phyloP scores from a whole-genome alignment of 257 asterid genomes.

The Handroanthus guayacan region DNA sequence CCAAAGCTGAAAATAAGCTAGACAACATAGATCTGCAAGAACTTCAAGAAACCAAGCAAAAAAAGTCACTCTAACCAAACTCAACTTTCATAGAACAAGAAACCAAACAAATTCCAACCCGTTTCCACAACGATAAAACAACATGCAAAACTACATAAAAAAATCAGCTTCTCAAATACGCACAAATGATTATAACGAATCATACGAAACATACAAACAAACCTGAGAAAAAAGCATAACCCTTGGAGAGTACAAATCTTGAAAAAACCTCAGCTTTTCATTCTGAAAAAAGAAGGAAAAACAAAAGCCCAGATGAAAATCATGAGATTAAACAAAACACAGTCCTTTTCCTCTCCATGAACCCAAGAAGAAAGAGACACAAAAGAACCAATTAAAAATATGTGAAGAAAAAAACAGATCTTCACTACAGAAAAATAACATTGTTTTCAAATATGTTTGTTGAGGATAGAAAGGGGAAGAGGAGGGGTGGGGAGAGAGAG shows the following conservation, averaged over 20 bases:
- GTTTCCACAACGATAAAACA: slow-evolving; percentile 1
- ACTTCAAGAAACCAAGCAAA: not conserved
- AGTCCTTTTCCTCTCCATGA: slow-evolving; percentile 25
- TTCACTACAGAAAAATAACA: slow-evolving; percentile 28
- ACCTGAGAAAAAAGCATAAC: slow-evolving; percentile 43
- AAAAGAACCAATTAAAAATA: slow-evolving; percentile 34
- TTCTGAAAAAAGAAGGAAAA: slow-evolving; percentile 7
- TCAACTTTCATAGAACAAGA: slow-evolving; percentile 1
- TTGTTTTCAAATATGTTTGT: slow-evolving; percentile 28
- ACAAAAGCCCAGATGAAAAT: slow-evolving; percentile 34
- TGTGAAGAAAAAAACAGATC: slow-evolving; percentile 22
- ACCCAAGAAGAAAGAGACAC: slow-evolving; percentile 47
- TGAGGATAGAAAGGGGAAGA: slow-evolving; percentile 40
- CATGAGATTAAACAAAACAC: slow-evolving; percentile 36
- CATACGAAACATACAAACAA: slow-evolving; percentile 21
- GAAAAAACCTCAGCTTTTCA: slow-evolving; percentile 34
- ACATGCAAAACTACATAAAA: not conserved
- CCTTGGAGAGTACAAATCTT: slow-evolving; percentile 29
- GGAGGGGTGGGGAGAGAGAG: too few species aligned
- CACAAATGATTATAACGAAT: not conserved
- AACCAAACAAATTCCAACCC: not conserved
- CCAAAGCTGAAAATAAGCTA: slow-evolving; percentile 10
- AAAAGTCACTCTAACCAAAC: slow-evolving; percentile 12
- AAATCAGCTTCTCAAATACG: slow-evolving; percentile 10
- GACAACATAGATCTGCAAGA: slow-evolving; percentile 43